A percentile compares a stretch with the other conserved stretches of the same genome.
These are phyloP conservation scores for Starmerella davenportii DNA, from an alignment of 805 yeast genomes.

Conservation along the genomic window DNA sequence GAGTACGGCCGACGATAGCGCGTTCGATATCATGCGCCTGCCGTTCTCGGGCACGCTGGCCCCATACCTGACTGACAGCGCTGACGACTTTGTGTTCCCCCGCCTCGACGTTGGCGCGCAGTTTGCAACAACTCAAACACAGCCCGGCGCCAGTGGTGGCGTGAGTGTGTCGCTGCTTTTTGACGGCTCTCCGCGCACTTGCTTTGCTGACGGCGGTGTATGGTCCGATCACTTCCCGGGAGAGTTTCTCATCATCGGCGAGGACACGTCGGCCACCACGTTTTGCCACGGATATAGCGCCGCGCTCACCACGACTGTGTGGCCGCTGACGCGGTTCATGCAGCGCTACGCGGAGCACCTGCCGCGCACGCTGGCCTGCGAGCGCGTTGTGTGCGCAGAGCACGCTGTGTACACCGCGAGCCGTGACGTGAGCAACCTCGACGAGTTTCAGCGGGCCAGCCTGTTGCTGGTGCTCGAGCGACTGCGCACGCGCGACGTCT, in stretches of 20 bases:
- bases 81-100: slow-evolving; percentile 8
- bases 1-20: background rate
- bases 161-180: slow-evolving; percentile 1
- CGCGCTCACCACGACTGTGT: background rate
- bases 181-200: slow-evolving; percentile 8
- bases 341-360: background rate
- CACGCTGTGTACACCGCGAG: background rate
- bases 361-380: background rate
- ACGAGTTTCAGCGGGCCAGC: background rate
- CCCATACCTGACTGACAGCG: slow-evolving; percentile 4
- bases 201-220: slow-evolving; percentile 2
- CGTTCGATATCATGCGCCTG: slow-evolving; percentile 5
- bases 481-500: background rate
- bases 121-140: slow-evolving; percentile 1
- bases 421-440: background rate
- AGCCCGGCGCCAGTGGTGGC: background rate
- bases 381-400: background rate
- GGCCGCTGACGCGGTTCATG: background rate
- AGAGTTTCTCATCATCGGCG: slow-evolving; percentile 6
- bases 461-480: background rate
- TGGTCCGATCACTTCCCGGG: slow-evolving; percentile 7
- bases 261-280: background rate
- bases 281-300: slow-evolving; percentile 10
- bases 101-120: slow-evolving; percentile 4
- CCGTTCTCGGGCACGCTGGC: slow-evolving; percentile 1